A percentile compares a stretch with the other conserved stretches of the same genome.
Conservation (phyloP, 345 rosid genomes). For the Iberis pinnata region DNA sequence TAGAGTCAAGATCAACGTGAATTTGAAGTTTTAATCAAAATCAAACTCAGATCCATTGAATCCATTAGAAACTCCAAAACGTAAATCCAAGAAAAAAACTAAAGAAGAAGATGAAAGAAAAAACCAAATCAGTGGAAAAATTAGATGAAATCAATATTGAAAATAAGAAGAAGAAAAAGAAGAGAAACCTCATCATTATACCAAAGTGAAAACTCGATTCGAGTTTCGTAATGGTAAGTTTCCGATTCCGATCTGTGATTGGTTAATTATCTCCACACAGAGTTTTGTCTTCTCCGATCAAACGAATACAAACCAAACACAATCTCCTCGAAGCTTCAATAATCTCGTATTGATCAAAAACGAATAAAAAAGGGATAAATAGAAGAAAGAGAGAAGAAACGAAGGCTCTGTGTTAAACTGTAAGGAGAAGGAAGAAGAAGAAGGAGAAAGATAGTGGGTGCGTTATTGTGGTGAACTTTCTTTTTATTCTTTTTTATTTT, state of each 20-base stretch:
- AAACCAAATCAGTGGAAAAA: too few species aligned
- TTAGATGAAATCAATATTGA: too few species aligned
- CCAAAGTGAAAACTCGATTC: conserved; percentile 21
- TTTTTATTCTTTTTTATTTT: conserved; percentile 20
- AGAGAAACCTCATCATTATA: conserved; percentile 36
- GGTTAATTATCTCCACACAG: neutral
- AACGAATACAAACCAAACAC: neutral
- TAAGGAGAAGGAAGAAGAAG: conserved; percentile 19
- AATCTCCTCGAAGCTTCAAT: conserved; percentile 6
- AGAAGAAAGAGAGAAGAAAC: neutral
- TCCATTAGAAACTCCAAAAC: neutral
- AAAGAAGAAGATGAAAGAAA: neutral
- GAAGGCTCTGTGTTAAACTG: conserved; percentile 29
- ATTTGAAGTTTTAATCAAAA: conserved; percentile 2
- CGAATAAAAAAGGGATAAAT: conserved; percentile 1
- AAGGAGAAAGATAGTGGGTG: conserved; percentile 31
- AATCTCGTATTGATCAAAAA: conserved; percentile 9
- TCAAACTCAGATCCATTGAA: conserved; percentile 26
- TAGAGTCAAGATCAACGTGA: conserved; percentile 6
- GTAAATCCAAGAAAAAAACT: neutral
- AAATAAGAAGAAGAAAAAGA: neutral
- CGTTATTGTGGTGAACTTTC: conserved; percentile 24
- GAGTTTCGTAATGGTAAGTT: conserved; percentile 9
- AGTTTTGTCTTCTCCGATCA: neutral
- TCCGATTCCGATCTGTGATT: conserved; percentile 23